Evolutionary conservation across 78 protist species (phyloP), one percentile per base, ranked within the genome.

Genomic region (Corallochytrium limacisporum): DNA sequence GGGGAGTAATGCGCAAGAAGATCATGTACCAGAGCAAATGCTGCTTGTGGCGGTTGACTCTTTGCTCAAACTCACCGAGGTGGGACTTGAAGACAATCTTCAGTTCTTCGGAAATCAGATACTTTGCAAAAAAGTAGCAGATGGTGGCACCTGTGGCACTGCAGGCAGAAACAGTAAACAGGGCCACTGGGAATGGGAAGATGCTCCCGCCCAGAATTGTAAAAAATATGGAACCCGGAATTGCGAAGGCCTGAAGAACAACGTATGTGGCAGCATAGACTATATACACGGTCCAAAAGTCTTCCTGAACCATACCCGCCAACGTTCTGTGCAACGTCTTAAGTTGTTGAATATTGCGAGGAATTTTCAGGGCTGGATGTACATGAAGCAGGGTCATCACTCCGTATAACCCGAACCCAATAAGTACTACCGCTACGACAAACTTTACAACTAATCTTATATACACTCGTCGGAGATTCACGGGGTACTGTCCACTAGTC

Each of bases 161-260:
- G 42, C 40, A 15, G 44, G 26, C 10, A 1, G 44, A 57, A 7
- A 57, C 63, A 7, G 33, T 7, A 39, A 57, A 1, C 31, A 57
- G 39, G 42, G 63, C 63, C 63, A 57, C 15, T 0, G 63, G 63
- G 15, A 57, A 57, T 10, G 63, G 32, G 15, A 57, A 57, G 37
- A 57, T 15, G 15, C 44, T 39, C n/a, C 63, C 63, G 18, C 44
- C 26, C 26, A 57, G 63, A 39, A 57, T 57, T 10, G 38, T 57
- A 33, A 57, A 37, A 1, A 57, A 57, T 10, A 57, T 57, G 42
- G 63, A 57, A 7, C 63, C 63, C 44, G 63, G 63, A 16, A 57
- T 57, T 7, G 63, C 63, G 33, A 57, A 57, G 8, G 63, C 33
- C 42, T 57, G 63, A 20, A 57, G 63, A n/a, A n/a, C n/a, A n/a